Evolutionary conservation across 805 yeast genomes (phyloP).

Genomic region (Spathaspora boniae): DNA sequence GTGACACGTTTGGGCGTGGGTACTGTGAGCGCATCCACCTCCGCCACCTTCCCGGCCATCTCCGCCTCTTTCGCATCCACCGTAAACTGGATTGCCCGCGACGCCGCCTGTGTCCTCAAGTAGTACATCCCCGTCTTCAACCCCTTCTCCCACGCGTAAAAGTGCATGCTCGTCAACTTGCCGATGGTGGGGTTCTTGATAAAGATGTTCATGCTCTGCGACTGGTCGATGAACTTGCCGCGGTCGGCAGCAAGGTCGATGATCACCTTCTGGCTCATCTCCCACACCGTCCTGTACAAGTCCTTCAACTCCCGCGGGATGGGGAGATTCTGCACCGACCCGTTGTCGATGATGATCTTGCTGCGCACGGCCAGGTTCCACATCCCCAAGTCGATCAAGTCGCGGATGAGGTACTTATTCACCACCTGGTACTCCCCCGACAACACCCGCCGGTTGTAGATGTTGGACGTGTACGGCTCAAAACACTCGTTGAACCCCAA

Average conservation of each 20-base stretch:
- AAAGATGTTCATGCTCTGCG: slow-evolving; percentile 44
- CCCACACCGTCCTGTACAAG: slow-evolving; percentile 96
- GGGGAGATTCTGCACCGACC: slow-evolving; percentile 76
- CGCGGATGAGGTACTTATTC: slow-evolving; percentile 80
- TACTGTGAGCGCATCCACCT: background rate
- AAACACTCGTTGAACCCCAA: slow-evolving; percentile 93
- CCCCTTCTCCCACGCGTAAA: slow-evolving; percentile 37
- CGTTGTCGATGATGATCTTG: slow-evolving; percentile 69
- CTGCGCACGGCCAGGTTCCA: slow-evolving; percentile 84
- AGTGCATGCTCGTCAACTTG: slow-evolving; percentile 42
- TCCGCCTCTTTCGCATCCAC: slow-evolving; percentile 16
- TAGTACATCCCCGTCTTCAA: slow-evolving; percentile 40
- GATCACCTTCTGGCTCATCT: slow-evolving; percentile 78
- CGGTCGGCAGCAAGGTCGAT: slow-evolving; percentile 85
- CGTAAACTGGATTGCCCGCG: slow-evolving; percentile 37
- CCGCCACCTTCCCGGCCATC: slow-evolving; percentile 10
- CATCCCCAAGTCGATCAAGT: slow-evolving; percentile 73
- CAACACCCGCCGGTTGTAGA: slow-evolving; percentile 84
- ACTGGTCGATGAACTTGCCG: slow-evolving; percentile 62
- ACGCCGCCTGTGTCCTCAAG: slow-evolving; percentile 36
- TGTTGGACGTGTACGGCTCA: slow-evolving; percentile 92
- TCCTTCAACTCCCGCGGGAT: slow-evolving; percentile 74
- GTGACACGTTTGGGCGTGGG: too few species aligned
- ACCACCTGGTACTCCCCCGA: slow-evolving; percentile 95
- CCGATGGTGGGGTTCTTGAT: slow-evolving; percentile 35